Evolutionary conservation across 768 basidiomycete species (phyloP), one percentile per base, ranked within the genome.

Genomic region (Trametes cingulata): DNA sequence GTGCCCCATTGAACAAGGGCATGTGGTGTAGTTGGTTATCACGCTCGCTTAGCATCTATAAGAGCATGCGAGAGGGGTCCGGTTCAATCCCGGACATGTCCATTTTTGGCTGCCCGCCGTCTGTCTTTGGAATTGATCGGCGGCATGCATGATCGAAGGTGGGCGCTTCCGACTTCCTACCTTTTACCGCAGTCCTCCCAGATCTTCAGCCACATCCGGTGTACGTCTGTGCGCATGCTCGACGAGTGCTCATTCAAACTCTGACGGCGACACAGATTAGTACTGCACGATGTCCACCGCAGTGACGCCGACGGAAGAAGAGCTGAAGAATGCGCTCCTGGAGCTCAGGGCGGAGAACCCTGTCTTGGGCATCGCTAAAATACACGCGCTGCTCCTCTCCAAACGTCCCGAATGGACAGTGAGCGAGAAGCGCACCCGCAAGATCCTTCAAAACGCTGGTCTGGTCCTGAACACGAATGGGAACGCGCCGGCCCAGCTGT

Each of bases 341-440:
- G 69, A 77, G 10, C 77, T 93, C 15, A 85, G 85, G 64, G 71
- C 72, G 15, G 74, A 76, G 42, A 77, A 91, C 47, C 87, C 91
- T 0, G 72, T 78, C 0, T 77, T 90, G 19, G 93, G 93, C 2
- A 84, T 91, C 41, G 68, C 78, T 17, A 95, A 92, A 74, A 77
- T 92, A 3, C 87, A 91, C 56, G 75, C 81, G 2, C 77, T 84
- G 6, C 74, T 95, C 9, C 80, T 88, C 13, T 71, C 78, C 13
- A 73, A 76, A 10, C 74, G 90, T 64, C 82, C 89, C 2, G 77
- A 81, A 22, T 95, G 91, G 91, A 71, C 80, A 0, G 90, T 94
- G 63, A 91, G 90, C 70, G 93, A 95, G 72, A 94, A 93, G 68
- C 82, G 93, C 22, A 80, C 88, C 4, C 76, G 86, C 47, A 93